These are phyloP conservation scores for Chlorella sp. DNA, from an alignment of 139 green algal species.

Conservation along the genomic window DNA sequence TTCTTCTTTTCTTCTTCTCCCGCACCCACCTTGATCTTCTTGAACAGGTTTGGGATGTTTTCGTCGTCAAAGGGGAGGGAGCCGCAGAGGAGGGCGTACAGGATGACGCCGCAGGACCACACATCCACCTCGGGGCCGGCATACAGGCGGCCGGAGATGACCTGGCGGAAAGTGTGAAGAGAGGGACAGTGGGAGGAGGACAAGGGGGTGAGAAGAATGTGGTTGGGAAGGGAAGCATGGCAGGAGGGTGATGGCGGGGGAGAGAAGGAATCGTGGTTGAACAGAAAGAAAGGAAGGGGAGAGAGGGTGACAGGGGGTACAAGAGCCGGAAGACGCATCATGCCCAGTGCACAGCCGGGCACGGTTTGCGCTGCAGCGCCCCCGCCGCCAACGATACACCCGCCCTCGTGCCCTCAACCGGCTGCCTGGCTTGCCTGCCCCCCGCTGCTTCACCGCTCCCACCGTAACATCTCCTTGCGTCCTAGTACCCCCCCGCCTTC, in stretches of 20 bases:
- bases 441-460: not conserved
- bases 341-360: too few relatives aligned
- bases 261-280: not conserved
- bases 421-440: not conserved
- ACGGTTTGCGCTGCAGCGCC: too few relatives aligned
- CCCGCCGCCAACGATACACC: too few relatives aligned
- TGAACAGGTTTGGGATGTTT: conserved; percentile 99
- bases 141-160: conserved; percentile 98
- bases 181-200: not conserved
- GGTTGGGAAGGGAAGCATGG: too few relatives aligned
- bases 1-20: too few relatives aligned
- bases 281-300: too few relatives aligned
- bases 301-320: too few relatives aligned
- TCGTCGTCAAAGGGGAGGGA: conserved; percentile 99
- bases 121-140: conserved; percentile 98
- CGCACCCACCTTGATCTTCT: conserved; percentile 98
- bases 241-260: not conserved
- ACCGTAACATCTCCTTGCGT: too few relatives aligned
- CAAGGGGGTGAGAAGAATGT: not conserved
- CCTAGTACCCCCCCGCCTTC: too few relatives aligned
- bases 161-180: conserved; percentile 55
- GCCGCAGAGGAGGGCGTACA: conserved; percentile 99
- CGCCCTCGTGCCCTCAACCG: too few relatives aligned
- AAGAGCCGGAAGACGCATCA: too few relatives aligned
- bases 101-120: conserved; percentile 98